Percentiles rank a stretch among this genome's conserved stretches.
phyloP scores from a whole-genome alignment of 805 yeast species.

The Sugiyamaella qingdaonensis region DNA sequence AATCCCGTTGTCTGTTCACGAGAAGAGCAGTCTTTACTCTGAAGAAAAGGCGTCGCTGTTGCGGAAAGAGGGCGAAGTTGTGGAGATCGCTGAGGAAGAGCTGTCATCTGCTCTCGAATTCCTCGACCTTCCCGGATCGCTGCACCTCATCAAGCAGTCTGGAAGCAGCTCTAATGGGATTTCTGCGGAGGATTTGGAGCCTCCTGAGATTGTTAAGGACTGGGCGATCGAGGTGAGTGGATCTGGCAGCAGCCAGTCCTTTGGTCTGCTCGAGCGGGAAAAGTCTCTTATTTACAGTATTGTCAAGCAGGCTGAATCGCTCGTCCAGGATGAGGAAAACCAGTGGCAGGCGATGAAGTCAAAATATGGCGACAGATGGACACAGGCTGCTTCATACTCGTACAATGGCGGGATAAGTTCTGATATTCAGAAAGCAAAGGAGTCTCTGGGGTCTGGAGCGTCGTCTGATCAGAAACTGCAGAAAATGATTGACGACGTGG shows the following conservation, averaged over 20 bases:
- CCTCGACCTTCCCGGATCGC: constrained; percentile 65
- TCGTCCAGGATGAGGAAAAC: constrained; percentile 33
- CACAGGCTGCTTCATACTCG: constrained; percentile 35
- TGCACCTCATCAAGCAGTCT: constrained; percentile 44
- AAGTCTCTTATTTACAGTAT: constrained; percentile 22
- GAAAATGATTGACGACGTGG: constrained; percentile 43
- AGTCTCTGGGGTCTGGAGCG: constrained; percentile 35
- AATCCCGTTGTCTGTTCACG: constrained; percentile 83
- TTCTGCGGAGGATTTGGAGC: constrained; percentile 31
- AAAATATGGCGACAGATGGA: constrained; percentile 38
- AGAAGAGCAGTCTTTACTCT: constrained; percentile 78
- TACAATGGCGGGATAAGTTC: constrained; percentile 26
- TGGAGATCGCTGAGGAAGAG: constrained; percentile 77
- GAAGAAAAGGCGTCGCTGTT: constrained; percentile 80
- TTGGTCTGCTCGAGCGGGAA: constrained; percentile 25
- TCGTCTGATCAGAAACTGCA: constrained; percentile 53
- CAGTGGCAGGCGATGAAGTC: constrained; percentile 34
- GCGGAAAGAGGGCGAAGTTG: constrained; percentile 67
- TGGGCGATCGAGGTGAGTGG: constrained; percentile 35
- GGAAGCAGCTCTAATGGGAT: constrained; percentile 29
- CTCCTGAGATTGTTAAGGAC: constrained; percentile 38
- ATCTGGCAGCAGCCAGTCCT: constrained; percentile 17
- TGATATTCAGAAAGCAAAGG: constrained; percentile 32
- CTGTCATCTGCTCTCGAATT: constrained; percentile 74
- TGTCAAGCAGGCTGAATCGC: constrained; percentile 30